Conservation (phyloP, 75 land plant species). For the Picea sitchensis region DNA sequence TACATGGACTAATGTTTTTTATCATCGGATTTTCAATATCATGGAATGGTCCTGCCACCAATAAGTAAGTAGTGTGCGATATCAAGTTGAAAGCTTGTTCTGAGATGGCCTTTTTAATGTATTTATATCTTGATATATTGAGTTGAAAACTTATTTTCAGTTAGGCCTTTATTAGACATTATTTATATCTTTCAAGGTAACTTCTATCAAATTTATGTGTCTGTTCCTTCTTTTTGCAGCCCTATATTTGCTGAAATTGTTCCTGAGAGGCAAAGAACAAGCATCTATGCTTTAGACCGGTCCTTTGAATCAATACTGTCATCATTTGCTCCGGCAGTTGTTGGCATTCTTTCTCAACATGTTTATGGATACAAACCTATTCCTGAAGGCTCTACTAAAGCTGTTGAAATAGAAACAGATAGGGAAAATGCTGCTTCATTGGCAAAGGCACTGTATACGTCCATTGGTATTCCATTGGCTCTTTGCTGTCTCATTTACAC, state of each 20-base stretch:
- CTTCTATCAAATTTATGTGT: background rate
- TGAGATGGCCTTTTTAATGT: too few relatives aligned
- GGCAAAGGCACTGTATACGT: constrained; percentile 73
- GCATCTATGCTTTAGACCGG: constrained; percentile 66
- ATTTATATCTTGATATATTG: too few relatives aligned
- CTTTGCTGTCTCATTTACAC: constrained; percentile 67
- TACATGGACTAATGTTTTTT: constrained; percentile 58
- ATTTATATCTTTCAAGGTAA: background rate
- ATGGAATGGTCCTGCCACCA: constrained; percentile 84
- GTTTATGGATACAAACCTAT: constrained; percentile 64
- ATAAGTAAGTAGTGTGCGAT: constrained; percentile 46
- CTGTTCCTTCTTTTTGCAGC: constrained; percentile 31
- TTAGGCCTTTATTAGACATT: too few relatives aligned
- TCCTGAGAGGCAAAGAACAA: constrained; percentile 60
- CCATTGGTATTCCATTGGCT: constrained; percentile 60
- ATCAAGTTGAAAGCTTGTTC: background rate
- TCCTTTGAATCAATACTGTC: constrained; percentile 65
- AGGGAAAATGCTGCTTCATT: constrained; percentile 62
- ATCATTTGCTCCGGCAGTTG: constrained; percentile 82
- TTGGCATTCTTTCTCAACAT: constrained; percentile 60
- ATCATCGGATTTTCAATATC: constrained; percentile 63
- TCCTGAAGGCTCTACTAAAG: constrained; percentile 18
- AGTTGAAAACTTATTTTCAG: too few relatives aligned
- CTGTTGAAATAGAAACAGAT: constrained; percentile 33
- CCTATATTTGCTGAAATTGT: constrained; percentile 93